A percentile compares a stretch with the other conserved stretches of the same genome.
These are phyloP conservation scores for Apiospora marii DNA, from an alignment of 2,329 filamentous ascomycete genomes.

Conservation along the genomic window DNA sequence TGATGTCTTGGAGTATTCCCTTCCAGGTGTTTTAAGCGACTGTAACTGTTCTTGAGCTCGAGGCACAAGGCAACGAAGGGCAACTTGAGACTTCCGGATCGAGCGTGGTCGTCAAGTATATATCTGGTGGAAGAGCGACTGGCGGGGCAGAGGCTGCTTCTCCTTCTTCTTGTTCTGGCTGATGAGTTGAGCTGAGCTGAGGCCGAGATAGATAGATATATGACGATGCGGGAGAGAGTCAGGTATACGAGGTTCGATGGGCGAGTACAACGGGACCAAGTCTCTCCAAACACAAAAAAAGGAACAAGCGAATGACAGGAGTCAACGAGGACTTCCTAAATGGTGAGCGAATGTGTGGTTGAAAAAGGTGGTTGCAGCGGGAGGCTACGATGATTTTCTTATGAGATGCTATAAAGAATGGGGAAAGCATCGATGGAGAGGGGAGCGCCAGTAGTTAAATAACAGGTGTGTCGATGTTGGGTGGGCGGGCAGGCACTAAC, in stretches of 20 bases:
- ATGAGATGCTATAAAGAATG: constrained; percentile 23
- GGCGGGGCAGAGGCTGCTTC: constrained; percentile 23
- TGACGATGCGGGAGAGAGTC: constrained; percentile 32
- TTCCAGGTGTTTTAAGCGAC: constrained; percentile 46
- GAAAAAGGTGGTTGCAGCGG: constrained; percentile 22
- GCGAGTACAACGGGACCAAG: constrained; percentile 44
- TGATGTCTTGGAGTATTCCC: constrained; percentile 36
- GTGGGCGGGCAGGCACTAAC: constrained; percentile 16
- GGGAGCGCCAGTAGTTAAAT: constrained; percentile 23
- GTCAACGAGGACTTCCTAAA: constrained; percentile 76
- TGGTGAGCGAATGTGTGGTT: constrained; percentile 34
- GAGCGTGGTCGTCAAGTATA: constrained; percentile 31
- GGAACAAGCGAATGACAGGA: constrained; percentile 77
- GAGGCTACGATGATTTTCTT: constrained; percentile 21
- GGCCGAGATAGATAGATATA: constrained; percentile 24
- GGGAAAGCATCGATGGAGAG: constrained; percentile 20
- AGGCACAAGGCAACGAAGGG: constrained; percentile 38
- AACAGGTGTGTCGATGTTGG: constrained; percentile 21
- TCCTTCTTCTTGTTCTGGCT: constrained; percentile 1
- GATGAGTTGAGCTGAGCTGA: constrained; percentile 16
- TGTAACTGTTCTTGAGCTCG: constrained; percentile 43
- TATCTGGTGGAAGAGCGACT: constrained; percentile 35
- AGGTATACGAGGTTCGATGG: constrained; percentile 34
- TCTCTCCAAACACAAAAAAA: constrained; percentile 57
- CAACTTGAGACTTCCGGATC: constrained; percentile 32